Evolutionary conservation across 768 basidiomycete species (phyloP), one percentile per base, ranked within the genome.

Genomic region (Mycena maculata): DNA sequence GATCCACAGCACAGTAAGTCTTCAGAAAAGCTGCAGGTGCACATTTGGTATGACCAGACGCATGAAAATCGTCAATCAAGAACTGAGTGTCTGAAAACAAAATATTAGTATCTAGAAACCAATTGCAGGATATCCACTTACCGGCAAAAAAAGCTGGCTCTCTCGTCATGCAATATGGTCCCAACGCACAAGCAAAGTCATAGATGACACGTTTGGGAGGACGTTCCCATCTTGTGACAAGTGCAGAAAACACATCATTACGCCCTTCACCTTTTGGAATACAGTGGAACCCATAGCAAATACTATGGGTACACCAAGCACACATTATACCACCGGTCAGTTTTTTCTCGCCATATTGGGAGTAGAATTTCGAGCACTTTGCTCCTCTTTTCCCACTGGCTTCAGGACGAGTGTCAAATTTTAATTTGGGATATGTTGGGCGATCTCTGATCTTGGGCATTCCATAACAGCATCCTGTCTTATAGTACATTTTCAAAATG

Each of bases 201-300:
- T 77, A 77, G 12, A 78, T 61, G 13, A 81, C 60, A 4, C 65
- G 47, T 27, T 73, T 67, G 8, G 77, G 80, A 0, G 79, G 73
- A 20, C 31, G 72, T 13, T 66, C 45, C 76, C 76, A 81, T 2
- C 69, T 68, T 1, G 80, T 82, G 16, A 79, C 69, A 1, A 82
- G 69, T 1, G 82, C 80, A 4, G 77, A 80, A 60, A 83, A 83
- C 0, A 82, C 78, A 68, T 82, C 78, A 59, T 83, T 81, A 1
- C 77, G 47, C 4, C 81, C 80, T 65, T 82, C 81, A 1, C 72
- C 76, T 13, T 68, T 48, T 0, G 79, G 81, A 27, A 81, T 83
- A 60, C 74, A 76, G 31, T 80, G 76, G 54, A 80, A 81, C 1
- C 80, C 76, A 68, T 78, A 78, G 47, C 74, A 72, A 3, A 78